Base-by-base conservation (phyloP, 768 basidiomycete species). In the Atractiella rhizophila region DNA sequence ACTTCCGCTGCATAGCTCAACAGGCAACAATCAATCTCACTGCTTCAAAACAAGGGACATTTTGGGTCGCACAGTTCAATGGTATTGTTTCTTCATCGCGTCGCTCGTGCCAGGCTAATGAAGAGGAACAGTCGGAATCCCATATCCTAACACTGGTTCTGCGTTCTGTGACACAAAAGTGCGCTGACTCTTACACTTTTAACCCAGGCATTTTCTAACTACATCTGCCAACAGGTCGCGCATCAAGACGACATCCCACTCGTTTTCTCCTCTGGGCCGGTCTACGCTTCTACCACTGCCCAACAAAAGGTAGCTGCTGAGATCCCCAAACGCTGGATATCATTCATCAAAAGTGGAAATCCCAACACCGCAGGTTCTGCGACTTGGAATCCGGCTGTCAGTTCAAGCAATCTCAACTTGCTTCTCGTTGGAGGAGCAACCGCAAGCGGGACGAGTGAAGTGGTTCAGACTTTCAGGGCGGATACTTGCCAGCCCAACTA, bases 171-270 rank as follows among this genome's bases (percentile, higher is more conserved):
- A 24, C 26, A 40, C 20, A 38, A 42, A 39, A 16, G 45, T 49
- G 31, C 40, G 24, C 4, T 45, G 37, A 40, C 25, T 41, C 42
- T 46, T 7, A 16, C 42, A 28, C 11, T 35, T 15, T 39, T 25
- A 19, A 13, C 11, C 3, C 13, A n/a, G 16, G 9, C 2, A 4
- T 26, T 19, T 4, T 15, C 13, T 6, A 1, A 11, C 18, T 15
- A n/a, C 4, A 1, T 3, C 10, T 33, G 1, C 6, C 3, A 4
- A 9, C 35, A 48, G 47, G 58, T n/a, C n/a, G n/a, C n/a, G n/a
- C 77, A 79, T 56, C 67, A 79, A 55, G 78, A 80, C 54, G 79
- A 82, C 52, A 80, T 81, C 44, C 60, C 73, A 61, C 71, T 76
- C 54, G 67, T 80, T 20, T 49, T 49, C 43, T 28, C 27, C 47